Evolutionary conservation across 441 rosid genomes (phyloP).

Genomic region (Sinapis alba): DNA sequence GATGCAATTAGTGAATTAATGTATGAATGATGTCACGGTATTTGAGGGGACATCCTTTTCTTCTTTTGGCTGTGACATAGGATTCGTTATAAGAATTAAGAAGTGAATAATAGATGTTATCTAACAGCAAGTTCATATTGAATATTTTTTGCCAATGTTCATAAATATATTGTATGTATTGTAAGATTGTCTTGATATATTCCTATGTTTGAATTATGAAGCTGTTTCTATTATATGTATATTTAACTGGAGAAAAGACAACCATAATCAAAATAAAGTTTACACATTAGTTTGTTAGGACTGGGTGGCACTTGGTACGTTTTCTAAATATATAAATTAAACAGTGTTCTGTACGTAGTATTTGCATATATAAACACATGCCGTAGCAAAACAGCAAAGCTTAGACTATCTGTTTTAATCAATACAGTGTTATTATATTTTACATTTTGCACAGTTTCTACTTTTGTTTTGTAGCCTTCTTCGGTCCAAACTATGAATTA

Average conservation of each 20-base stretch:
- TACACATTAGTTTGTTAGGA: neutral
- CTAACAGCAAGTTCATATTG: neutral
- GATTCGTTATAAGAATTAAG: neutral
- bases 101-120: neutral
- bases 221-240: neutral
- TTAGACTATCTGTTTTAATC: neutral
- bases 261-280: conserved; percentile 4
- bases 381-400: conserved; percentile 10
- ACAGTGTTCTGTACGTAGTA: neutral
- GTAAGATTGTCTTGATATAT: neutral
- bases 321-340: neutral
- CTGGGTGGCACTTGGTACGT: conserved; percentile 6
- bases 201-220: conserved; percentile 3
- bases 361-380: conserved; percentile 1
- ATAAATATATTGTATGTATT: neutral
- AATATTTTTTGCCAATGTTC: neutral
- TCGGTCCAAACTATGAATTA: neutral
- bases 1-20: neutral
- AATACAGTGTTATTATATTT: neutral
- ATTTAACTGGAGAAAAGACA: neutral
- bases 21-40: neutral
- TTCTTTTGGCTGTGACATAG: neutral
- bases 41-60: neutral
- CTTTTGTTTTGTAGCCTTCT: neutral
- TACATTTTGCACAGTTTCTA: neutral